These are phyloP conservation scores for Rhodotorula kratochvilovae DNA, from an alignment of 768 basidiomycete genomes.

Conservation along the genomic window DNA sequence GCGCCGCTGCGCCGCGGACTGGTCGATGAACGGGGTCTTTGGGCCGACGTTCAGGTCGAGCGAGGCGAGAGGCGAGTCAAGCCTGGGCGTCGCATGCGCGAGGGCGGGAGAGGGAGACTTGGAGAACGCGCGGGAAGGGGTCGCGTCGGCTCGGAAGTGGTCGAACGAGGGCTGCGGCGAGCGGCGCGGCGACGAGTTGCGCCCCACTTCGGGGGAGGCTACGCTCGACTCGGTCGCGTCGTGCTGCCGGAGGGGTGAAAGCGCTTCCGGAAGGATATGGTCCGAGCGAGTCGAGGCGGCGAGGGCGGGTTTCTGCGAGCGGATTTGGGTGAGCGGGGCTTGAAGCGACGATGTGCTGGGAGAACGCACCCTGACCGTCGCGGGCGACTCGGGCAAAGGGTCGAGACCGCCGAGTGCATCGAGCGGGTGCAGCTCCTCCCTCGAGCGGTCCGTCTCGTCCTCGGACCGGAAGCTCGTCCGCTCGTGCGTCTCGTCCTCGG, in stretches of 20 bases:
- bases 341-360: no score
- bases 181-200: slow-evolving; percentile 19
- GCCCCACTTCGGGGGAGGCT: slow-evolving; percentile 19
- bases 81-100: not conserved
- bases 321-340: no score
- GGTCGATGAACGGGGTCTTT: slow-evolving; percentile 8
- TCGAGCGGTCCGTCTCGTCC: not conserved
- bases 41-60: slow-evolving; percentile 7
- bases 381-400: not conserved
- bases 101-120: slow-evolving; percentile 11
- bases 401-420: slow-evolving; percentile 13
- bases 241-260: slow-evolving; percentile 25
- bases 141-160: not conserved
- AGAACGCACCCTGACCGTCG: not conserved
- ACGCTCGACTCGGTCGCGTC: not conserved
- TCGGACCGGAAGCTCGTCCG: not conserved
- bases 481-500: not conserved
- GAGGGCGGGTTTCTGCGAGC: not conserved
- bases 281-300: not conserved
- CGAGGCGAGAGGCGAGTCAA: slow-evolving; percentile 24
- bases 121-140: slow-evolving; percentile 8
- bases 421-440: slow-evolving; percentile 15
- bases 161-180: slow-evolving; percentile 7
- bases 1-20: slow-evolving; percentile 52
- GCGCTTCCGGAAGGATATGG: slow-evolving; percentile 1